Evolutionary conservation across 2,329 filamentous ascomycete genomes (phyloP), one percentile per base, ranked within the genome.

Genomic region (Paraconiothyrium sp.): DNA sequence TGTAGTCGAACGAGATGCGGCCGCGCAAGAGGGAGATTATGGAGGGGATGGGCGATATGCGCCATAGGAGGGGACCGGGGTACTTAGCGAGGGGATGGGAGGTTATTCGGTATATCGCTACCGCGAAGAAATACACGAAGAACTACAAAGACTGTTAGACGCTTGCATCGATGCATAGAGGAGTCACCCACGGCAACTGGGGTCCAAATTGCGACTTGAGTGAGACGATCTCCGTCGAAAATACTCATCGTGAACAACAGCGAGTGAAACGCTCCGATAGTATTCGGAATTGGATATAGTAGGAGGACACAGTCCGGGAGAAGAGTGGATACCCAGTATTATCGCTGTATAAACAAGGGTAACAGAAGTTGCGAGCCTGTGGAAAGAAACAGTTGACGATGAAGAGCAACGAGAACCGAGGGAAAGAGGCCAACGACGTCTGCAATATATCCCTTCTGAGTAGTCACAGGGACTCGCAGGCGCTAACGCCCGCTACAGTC

Each of bases 1-100:
- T 72, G 68, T 73, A 72, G 59, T 76, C 71, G 56, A 74, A 75
- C 32, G 69, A 64, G 13, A 75, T 73, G 51, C 71, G 72, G 27
- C 73, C 73, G 1, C 63, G 61, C 9, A 74, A 65, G 32, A 75
- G 69, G 0, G 71, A 71, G 47, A 73, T 68, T 39, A 68, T 66
- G 30, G 66, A 70, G 13, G 71, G 72, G 30, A 76, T 63, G 13
- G 68, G 71, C 1, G 73, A 74, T 14, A 72, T 71, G 43, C 68
- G 67, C 69, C 71, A 72, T 54, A 75, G 60, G 30, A 75, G 11
- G 1, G 73, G 74, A 3, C 74, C 74, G 16, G 73, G 73, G 44
- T 67, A 76, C 60, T 65, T 72, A 8, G 72, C 70, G 1, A 76
- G 70, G 7, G 74, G 74, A 14, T 76, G 73, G 14, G 75, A 62